Evolutionary conservation across 2,329 filamentous ascomycete species (phyloP).

Genomic region (Raffaelea deltoideospora): DNA sequence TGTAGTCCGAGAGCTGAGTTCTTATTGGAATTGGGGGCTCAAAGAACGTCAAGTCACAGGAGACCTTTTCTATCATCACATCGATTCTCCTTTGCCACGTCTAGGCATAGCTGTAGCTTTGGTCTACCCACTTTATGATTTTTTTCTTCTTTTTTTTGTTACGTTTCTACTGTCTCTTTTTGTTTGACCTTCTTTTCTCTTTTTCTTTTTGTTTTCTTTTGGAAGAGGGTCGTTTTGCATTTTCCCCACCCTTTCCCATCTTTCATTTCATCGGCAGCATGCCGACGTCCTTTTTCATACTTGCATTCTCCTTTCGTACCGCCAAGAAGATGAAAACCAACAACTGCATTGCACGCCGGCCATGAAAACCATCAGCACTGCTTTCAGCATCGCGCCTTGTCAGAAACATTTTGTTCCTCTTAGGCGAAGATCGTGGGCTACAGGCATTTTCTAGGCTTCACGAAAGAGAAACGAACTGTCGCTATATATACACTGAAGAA

Average conservation of each 20-base stretch:
- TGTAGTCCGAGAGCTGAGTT: background rate
- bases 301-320: no score
- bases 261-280: background rate
- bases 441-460: no score
- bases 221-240: background rate
- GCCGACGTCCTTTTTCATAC: slow-evolving; percentile 1
- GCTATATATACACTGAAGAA: no score
- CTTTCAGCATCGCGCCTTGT: no score
- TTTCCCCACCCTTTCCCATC: background rate
- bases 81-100: background rate
- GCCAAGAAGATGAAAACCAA: no score
- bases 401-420: no score
- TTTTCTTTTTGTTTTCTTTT: slow-evolving; percentile 1
- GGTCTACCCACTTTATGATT: background rate
- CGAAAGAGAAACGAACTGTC: no score
- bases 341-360: no score
- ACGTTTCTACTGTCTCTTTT: background rate
- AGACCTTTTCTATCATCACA: background rate
- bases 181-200: background rate
- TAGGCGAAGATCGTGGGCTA: no score
- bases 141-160: slow-evolving; percentile 1
- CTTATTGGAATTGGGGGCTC: no score
- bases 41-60: slow-evolving; percentile 1
- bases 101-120: background rate
- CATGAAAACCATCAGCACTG: no score